A percentile compares a stretch with the other conserved stretches of the same genome.
Conservation (phyloP, 192 early-diverging fungal species). For the Coemansia javaensis region DNA sequence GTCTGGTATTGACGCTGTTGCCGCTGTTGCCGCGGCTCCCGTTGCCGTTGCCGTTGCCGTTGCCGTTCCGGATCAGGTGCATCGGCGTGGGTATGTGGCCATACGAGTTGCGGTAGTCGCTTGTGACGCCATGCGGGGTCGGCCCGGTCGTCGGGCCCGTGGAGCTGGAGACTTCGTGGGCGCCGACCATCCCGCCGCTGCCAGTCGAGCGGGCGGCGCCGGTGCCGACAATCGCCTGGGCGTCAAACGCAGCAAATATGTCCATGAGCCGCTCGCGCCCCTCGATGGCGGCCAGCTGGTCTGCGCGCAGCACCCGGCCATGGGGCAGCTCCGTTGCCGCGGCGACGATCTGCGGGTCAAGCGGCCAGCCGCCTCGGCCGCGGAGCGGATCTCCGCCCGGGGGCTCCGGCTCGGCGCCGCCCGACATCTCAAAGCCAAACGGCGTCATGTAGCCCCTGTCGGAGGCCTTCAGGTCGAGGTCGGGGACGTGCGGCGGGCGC, state of each 20-base stretch:
- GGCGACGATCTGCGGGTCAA: conserved; percentile 1
- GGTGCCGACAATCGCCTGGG: conserved; percentile 24
- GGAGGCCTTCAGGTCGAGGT: conserved; percentile 14
- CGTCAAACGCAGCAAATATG: conserved; percentile 36
- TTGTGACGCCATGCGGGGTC: neutral
- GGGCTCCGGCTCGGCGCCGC: conserved; percentile 4
- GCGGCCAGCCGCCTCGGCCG: conserved; percentile 4
- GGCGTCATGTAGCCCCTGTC: conserved; percentile 11
- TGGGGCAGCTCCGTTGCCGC: conserved; percentile 14
- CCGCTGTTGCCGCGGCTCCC: no score
- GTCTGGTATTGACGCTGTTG: no score
- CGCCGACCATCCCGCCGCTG: neutral
- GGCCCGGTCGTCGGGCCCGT: neutral
- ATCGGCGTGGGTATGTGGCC: conserved; percentile 2
- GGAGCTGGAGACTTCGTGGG: neutral
- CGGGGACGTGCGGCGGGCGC: conserved; percentile 13
- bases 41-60: no score
- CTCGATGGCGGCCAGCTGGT: conserved; percentile 1
- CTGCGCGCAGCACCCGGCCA: conserved; percentile 7
- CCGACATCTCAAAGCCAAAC: conserved; percentile 6
- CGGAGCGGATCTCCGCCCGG: neutral
- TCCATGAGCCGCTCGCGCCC: conserved; percentile 21
- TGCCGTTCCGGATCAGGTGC: conserved; percentile 10
- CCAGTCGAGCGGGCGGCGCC: neutral
- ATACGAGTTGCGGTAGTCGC: neutral